Base-by-base conservation (phyloP, 805 yeast species). In the Diddensiella santjacobensis region DNA sequence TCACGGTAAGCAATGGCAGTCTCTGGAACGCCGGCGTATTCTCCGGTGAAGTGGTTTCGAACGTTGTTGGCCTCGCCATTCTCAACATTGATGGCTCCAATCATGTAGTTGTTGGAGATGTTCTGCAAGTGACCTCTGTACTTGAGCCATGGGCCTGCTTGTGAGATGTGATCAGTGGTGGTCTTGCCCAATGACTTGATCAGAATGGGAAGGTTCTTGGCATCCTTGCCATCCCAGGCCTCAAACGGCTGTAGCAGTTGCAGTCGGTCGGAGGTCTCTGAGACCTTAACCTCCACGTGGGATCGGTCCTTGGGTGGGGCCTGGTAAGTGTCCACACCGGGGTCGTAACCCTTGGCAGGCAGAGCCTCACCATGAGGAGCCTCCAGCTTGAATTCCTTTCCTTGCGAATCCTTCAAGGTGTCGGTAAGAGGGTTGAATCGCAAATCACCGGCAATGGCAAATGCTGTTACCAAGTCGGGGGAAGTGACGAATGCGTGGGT, bases 101-200 rank as follows among this genome's bases (percentile, higher is more conserved):
- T 91, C 96, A 91, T 90, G 77, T 93, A 91, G 81, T 91, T 91
- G 82, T 91, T 89, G 61, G 97, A 89, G 69, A 91, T 91, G 84
- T 91, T 91, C 78, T 89, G 90, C 77, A 91, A 80, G 78, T 91
- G 98, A 75, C 98, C 98, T 80, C 97, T 87, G 90, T 91, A 91
- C 78, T 91, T 91, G 81, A 91, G 86, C 98, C 98, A 91, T 69
- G 98, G 97, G 75, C 98, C 98, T 68, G 98, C 98, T 95, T 89
- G 90, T 65, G 98, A 91, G 66, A 91, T 91, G 77, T 91, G 98
- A 78, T 91, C 99, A 63, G 99, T 91, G 64, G 99, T 91, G 71
- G 97, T 90, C 81, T 91, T 91, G 77, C 97, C 98, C 56, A 83
- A 76, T 60, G 96, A 87, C 78, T 91, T 91, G 73, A 91, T 87